Base-by-base conservation (phyloP, 2,329 filamentous ascomycete species). In the Penicillium sp. region DNA sequence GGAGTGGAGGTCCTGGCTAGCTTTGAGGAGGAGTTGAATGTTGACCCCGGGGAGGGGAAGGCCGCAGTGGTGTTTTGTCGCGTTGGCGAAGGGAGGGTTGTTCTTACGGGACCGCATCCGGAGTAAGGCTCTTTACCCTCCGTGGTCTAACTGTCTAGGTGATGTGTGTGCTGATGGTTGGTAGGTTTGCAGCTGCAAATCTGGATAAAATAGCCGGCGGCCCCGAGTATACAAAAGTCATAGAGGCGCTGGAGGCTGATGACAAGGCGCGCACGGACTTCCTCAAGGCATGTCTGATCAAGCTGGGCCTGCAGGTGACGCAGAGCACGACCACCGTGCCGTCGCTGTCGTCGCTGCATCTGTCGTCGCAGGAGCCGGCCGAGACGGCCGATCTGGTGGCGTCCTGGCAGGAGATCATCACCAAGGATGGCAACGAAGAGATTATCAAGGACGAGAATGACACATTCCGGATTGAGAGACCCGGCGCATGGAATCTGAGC, bases 51-150 rank as follows among this genome's bases (percentile, higher is more conserved):
- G 0, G 74, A 80, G 37, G 81, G 81, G 1, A 78, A 81, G 29
- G 89, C 90, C 1, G 91, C 93, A 0, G 77, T 94, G 3, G 81
- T 98, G 0, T 88, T 88, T 62, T 87, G 89, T 62, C 86, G 83
- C 54, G 77, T 95, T 39, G 90, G 89, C 0, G 80, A 88, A 38
- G 93, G 93, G 2, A 80, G 80, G 34, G 88, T 81, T 1, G 70
- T 97, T 6, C 70, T 98, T n/a, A 94, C 87, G 0, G 89, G 90
- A 0, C 87, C 89, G 33, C 93, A 98, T 75, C 91, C 91, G 45
- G 93, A 98, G 87, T 94, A 74, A n/a, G n/a, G n/a, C n/a, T n/a
- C n/a, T n/a, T n/a, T n/a, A n/a, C n/a, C n/a, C n/a, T n/a, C n/a
- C n/a, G n/a, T n/a, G n/a, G n/a, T n/a, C n/a, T n/a, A n/a, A n/a